Conservation (phyloP, 1,139 yeast genomes). For the Candida anutae region DNA sequence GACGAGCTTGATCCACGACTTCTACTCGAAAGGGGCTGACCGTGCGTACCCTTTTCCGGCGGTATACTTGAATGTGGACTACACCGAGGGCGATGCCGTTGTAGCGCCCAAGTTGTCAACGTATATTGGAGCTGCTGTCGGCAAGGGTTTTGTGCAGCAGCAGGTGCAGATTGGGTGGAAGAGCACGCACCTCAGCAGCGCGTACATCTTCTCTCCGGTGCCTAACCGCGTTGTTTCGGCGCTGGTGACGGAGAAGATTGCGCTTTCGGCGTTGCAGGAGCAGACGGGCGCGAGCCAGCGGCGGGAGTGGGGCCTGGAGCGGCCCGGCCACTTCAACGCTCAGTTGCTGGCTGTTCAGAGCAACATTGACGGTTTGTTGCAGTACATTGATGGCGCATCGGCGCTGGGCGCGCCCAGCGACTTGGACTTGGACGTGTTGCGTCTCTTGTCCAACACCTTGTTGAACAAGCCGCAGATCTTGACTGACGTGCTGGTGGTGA, state of each 20-base stretch:
- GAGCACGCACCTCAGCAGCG: constrained; percentile 23
- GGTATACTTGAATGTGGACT: constrained; percentile 59
- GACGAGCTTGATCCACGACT: constrained; percentile 80
- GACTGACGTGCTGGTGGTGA: constrained; percentile 50
- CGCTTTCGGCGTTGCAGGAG: constrained; percentile 34
- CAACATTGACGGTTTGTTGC: constrained; percentile 46
- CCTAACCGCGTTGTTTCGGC: constrained; percentile 59
- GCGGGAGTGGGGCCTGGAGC: constrained; percentile 13
- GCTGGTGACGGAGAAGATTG: constrained; percentile 52
- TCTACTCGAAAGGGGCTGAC: constrained; percentile 63
- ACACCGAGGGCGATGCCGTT: constrained; percentile 24
- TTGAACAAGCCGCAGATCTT: constrained; percentile 52
- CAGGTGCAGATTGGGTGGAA: constrained; percentile 47
- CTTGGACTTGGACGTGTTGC: constrained; percentile 49
- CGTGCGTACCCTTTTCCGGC: constrained; percentile 74
- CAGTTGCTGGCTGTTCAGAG: constrained; percentile 49
- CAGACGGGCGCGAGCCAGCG: constrained; percentile 12
- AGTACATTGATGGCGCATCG: constrained; percentile 40
- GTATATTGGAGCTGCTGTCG: constrained; percentile 72
- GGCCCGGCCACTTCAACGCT: constrained; percentile 37
- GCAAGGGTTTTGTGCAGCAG: constrained; percentile 33
- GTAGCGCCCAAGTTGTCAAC: constrained; percentile 48
- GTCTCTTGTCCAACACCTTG: constrained; percentile 57
- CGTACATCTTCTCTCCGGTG: constrained; percentile 74
- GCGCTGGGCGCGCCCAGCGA: constrained; percentile 40